A percentile compares a stretch with the other conserved stretches of the same genome.
phyloP scores from a whole-genome alignment of 352 stramenopile genomes.

The Pythium insidiosum region DNA sequence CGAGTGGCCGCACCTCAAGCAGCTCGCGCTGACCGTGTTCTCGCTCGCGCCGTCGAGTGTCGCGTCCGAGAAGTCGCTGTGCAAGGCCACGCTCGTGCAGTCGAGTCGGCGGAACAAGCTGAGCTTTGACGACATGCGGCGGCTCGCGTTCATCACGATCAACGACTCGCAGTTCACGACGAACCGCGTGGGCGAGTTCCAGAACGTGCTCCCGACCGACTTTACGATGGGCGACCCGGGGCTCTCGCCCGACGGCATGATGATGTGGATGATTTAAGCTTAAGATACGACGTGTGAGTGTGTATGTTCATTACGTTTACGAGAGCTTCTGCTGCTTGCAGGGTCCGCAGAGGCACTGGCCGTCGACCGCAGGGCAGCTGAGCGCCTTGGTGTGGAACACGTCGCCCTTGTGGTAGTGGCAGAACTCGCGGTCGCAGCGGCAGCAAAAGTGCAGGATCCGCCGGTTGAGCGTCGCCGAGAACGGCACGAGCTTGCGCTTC shows the following conservation, averaged over 20 bases:
- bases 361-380: slow-evolving; percentile 71
- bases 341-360: slow-evolving; percentile 58
- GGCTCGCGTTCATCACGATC: slow-evolving; percentile 77
- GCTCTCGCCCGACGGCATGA: slow-evolving; percentile 71
- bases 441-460: slow-evolving; percentile 79
- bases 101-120: slow-evolving; percentile 70
- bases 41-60: slow-evolving; percentile 69
- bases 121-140: slow-evolving; percentile 58
- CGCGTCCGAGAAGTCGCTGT: slow-evolving; percentile 60
- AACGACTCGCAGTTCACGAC: slow-evolving; percentile 70
- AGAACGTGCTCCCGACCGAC: slow-evolving; percentile 53
- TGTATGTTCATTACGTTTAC: not conserved
- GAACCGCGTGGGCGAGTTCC: slow-evolving; percentile 37
- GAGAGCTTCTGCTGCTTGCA: slow-evolving; percentile 34
- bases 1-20: slow-evolving; percentile 73
- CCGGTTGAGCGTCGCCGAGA: slow-evolving; percentile 53
- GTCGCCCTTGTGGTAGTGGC: slow-evolving; percentile 75
- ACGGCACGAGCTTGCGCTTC: slow-evolving; percentile 59
- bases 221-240: slow-evolving; percentile 61
- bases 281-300: not conserved
- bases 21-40: slow-evolving; percentile 67
- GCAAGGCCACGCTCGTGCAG: slow-evolving; percentile 52
- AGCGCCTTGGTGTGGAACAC: slow-evolving; percentile 73
- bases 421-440: slow-evolving; percentile 74
- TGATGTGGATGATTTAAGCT: slow-evolving; percentile 83